phyloP scores from a whole-genome alignment of 306 rosid species.

The Fragaria ananassa region DNA sequence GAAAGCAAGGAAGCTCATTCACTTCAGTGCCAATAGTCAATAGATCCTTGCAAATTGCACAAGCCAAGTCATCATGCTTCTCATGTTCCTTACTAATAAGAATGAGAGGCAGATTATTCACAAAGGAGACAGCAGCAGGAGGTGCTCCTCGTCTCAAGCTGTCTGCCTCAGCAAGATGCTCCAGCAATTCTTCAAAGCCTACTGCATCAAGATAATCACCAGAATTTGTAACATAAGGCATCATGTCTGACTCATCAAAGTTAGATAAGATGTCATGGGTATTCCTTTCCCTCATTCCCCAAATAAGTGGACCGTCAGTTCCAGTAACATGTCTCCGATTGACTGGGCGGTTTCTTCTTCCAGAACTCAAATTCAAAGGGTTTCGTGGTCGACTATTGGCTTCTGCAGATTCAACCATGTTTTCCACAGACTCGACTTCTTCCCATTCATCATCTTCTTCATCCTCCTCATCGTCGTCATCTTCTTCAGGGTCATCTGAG shows the following conservation, averaged over 20 bases:
- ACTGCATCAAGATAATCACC: constrained; percentile 67
- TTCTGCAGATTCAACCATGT: constrained; percentile 30
- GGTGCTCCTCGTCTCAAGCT: constrained; percentile 86
- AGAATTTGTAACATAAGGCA: constrained; percentile 45
- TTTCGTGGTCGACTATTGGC: constrained; percentile 39
- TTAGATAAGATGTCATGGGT: constrained; percentile 27
- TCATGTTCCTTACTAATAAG: constrained; percentile 55
- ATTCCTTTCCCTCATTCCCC: constrained; percentile 41
- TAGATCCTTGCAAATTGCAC: constrained; percentile 91
- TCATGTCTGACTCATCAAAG: constrained; percentile 43
- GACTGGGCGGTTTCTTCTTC: constrained; percentile 30
- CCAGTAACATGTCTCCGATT: constrained; percentile 40
- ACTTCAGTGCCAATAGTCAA: constrained; percentile 54
- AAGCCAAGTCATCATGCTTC: constrained; percentile 58
- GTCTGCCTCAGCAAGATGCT: constrained; percentile 70
- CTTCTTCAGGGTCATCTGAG: constrained; percentile 51
- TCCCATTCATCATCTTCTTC: constrained; percentile 56
- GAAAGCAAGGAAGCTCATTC: constrained; percentile 82
- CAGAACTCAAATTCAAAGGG: constrained; percentile 38
- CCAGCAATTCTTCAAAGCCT: constrained; percentile 65
- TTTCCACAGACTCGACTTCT: constrained; percentile 48
- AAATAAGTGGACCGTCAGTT: constrained; percentile 38
- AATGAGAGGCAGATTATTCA: constrained; percentile 54
- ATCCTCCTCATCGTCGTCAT: constrained; percentile 36
- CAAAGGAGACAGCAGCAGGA: constrained; percentile 65